Conservation (phyloP, 176 grass and related monocot genomes). For the Luzula sylvatica region DNA sequence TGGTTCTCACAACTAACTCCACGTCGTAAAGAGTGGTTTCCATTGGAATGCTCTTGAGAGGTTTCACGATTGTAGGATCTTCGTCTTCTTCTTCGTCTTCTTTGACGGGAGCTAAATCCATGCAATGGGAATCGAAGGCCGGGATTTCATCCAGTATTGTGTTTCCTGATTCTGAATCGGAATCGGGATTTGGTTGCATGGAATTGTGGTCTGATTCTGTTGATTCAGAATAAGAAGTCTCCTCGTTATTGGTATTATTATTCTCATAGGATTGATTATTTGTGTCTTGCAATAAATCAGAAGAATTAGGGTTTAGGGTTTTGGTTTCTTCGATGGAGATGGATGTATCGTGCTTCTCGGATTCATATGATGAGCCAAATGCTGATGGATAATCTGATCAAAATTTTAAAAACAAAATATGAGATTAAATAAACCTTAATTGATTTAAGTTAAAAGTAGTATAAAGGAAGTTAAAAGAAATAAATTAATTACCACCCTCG, state of each 20-base stretch:
- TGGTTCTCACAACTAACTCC: conserved; percentile 64
- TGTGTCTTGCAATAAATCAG: not conserved
- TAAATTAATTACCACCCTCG: conserved; percentile 45
- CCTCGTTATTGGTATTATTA: not conserved
- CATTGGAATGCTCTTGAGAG: conserved; percentile 42
- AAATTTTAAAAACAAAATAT: conserved; percentile 5
- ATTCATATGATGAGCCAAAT: conserved; percentile 32
- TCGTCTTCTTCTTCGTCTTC: conserved; percentile 23
- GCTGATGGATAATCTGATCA: conserved; percentile 38
- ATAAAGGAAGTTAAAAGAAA: not conserved
- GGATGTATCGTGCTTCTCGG: conserved; percentile 25
- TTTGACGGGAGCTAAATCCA: conserved; percentile 16
- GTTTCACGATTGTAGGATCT: conserved; percentile 27
- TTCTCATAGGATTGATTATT: conserved; percentile 1
- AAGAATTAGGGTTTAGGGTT: conserved; percentile 24
- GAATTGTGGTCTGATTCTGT: conserved; percentile 4
- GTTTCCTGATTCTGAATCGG: conserved; percentile 9
- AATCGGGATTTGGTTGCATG: not conserved
- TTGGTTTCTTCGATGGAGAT: conserved; percentile 23
- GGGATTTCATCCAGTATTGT: conserved; percentile 8
- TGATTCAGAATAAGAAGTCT: not conserved
- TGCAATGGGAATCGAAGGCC: not conserved
- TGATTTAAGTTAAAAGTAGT: not conserved
- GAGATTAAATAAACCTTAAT: no score
- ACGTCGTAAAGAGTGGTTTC: conserved; percentile 53